These are phyloP conservation scores for Paramyrothecium sp. DNA, from an alignment of 2,329 filamentous ascomycete genomes.

Conservation along the genomic window DNA sequence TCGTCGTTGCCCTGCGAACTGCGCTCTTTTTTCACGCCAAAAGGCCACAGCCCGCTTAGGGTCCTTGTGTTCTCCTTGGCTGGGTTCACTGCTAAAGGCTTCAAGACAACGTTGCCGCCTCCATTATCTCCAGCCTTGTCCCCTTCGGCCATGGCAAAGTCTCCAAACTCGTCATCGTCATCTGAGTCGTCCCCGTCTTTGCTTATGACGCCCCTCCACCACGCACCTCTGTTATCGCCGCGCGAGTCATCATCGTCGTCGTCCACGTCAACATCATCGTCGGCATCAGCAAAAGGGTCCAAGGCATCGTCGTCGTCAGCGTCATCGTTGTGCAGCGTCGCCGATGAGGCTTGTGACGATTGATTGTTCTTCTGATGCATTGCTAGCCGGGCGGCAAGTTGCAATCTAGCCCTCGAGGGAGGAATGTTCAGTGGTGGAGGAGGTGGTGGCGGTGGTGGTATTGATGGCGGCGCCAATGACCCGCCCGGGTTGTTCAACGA, in stretches of 20 bases:
- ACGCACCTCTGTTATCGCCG: slow-evolving; percentile 35
- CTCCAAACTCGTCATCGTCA: slow-evolving; percentile 65
- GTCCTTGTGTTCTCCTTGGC: slow-evolving; percentile 36
- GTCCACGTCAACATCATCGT: slow-evolving; percentile 53
- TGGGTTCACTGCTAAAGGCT: slow-evolving; percentile 54
- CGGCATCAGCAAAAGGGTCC: slow-evolving; percentile 46
- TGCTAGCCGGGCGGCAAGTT: slow-evolving; percentile 84
- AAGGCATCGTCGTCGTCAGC: slow-evolving; percentile 38
- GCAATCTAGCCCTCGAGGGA: slow-evolving; percentile 81
- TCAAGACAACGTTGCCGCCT: slow-evolving; percentile 46
- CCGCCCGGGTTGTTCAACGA: slow-evolving; percentile 45
- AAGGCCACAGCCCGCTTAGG: slow-evolving; percentile 58
- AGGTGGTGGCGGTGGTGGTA: slow-evolving; percentile 61
- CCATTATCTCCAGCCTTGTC: slow-evolving; percentile 15
- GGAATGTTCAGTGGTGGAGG: slow-evolving; percentile 80
- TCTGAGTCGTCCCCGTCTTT: slow-evolving; percentile 45
- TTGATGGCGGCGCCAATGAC: slow-evolving; percentile 55
- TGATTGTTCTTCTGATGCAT: slow-evolving; percentile 67
- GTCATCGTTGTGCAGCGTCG: slow-evolving; percentile 29
- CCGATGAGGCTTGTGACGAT: slow-evolving; percentile 43
- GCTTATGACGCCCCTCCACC: slow-evolving; percentile 45
- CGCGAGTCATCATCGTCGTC: slow-evolving; percentile 37
- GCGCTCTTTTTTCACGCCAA: slow-evolving; percentile 39
- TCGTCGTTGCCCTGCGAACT: slow-evolving; percentile 18
- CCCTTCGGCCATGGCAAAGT: slow-evolving; percentile 60